Evolutionary conservation across 2,329 filamentous ascomycete species (phyloP), one percentile per base, ranked within the genome.

Genomic region (Eutypella sp.): DNA sequence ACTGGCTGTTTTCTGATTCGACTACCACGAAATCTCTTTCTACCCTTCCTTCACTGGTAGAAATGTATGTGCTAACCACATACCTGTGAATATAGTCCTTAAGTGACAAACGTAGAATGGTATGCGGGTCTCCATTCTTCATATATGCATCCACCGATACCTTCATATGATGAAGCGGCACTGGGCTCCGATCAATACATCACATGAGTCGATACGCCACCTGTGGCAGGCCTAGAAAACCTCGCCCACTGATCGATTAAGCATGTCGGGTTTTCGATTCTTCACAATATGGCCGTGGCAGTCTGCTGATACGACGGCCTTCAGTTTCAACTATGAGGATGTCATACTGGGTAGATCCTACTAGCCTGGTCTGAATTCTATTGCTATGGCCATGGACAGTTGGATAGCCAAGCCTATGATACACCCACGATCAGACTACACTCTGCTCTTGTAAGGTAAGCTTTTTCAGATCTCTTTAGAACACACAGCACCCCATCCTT

Each of bases 141-240:
- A n/a, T 44, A 40, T 48, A 37, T 56, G 53, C 51, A 49, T 47
- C 33, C 39, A 47, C 29, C 48, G 42, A 36, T 47, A 36, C 42
- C 53, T 56, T 71, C 65, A 61, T 58, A 81, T 88, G 87, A 92
- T 90, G 87, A 89, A 87, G 77, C 72, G 88, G 90, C 90, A 96
- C 90, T 96, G 90, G 90, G 90, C 90, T 92, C 90, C 85, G 89
- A 95, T 75, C 60, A 68, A 64, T 67, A 69, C 63, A 64, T 63
- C 67, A 69, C 74, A 82, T 82, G 89, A 89, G 90, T 75, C 68
- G 87, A 90, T 82, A 81, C 86, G 81, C 89, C 89, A 88, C 72
- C 79, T 88, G 89, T 71, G 89, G 88, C 89, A 95, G 89, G 90
- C 90, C 89, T 96, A 95, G 89, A 95, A 96, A 96, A 95, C 91